phyloP scores from a whole-genome alignment of 1,284 basidiomycete genomes.

The Ganoderma lucidum region DNA sequence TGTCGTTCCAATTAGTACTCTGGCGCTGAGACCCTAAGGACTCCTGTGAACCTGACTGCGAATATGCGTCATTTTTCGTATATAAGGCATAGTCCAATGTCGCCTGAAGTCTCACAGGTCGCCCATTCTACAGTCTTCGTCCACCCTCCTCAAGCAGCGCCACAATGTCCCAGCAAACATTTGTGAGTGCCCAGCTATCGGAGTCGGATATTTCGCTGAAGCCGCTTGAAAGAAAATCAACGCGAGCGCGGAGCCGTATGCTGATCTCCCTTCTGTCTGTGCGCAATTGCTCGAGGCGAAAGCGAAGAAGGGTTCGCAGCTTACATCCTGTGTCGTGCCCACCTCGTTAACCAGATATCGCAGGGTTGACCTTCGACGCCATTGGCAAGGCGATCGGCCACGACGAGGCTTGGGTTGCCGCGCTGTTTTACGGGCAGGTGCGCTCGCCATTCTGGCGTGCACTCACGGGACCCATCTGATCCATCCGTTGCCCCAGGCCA shows the following conservation, averaged over 20 bases:
- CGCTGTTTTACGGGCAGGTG: slow-evolving; percentile 87
- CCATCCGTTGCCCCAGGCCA: slow-evolving; percentile 57
- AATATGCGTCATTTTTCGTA: slow-evolving; percentile 17
- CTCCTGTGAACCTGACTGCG: slow-evolving; percentile 14
- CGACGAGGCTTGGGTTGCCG: slow-evolving; percentile 90
- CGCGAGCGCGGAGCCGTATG: slow-evolving; percentile 54
- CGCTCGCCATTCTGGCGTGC: slow-evolving; percentile 24
- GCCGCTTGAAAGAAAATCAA: slow-evolving; percentile 46
- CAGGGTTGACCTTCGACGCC: slow-evolving; percentile 77
- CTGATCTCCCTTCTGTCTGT: slow-evolving; percentile 61
- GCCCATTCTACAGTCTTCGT: slow-evolving; percentile 8
- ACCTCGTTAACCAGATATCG: not conserved
- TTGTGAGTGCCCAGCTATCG: slow-evolving; percentile 4
- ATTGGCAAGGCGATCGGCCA: slow-evolving; percentile 76
- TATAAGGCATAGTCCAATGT: slow-evolving; percentile 24
- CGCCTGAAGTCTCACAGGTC: slow-evolving; percentile 19
- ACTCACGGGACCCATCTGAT: slow-evolving; percentile 4
- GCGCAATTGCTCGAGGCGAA: slow-evolving; percentile 70
- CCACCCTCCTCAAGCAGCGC: slow-evolving; percentile 12
- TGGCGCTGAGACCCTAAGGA: slow-evolving; percentile 13
- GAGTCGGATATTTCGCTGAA: not conserved
- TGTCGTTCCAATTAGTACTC: slow-evolving; percentile 12
- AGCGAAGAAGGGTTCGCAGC: slow-evolving; percentile 62
- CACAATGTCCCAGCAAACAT: slow-evolving; percentile 10
- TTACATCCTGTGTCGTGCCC: not conserved